Evolutionary conservation across 306 rosid genomes (phyloP).

Genomic region (Quercus wislizeni): DNA sequence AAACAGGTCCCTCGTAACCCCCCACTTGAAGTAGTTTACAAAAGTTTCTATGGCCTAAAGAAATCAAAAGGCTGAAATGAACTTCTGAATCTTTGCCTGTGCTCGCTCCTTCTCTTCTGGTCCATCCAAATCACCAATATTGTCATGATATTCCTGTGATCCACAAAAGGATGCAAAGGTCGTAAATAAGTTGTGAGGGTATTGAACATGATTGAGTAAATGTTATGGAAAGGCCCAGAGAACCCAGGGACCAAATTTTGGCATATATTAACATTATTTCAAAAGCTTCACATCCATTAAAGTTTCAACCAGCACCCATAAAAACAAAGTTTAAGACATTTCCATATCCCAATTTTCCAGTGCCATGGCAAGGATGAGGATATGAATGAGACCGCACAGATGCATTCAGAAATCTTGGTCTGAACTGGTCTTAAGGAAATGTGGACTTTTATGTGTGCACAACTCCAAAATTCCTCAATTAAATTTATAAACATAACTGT

Average conservation of each 20-base stretch:
- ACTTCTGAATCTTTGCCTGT: constrained; percentile 76
- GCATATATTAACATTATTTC: background rate
- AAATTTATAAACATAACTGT: background rate
- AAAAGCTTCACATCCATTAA: background rate
- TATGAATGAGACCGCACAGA: background rate
- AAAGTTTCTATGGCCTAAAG: background rate
- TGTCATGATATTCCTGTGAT: constrained; percentile 82
- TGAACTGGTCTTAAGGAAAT: background rate
- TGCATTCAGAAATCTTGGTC: background rate
- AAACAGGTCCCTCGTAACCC: background rate
- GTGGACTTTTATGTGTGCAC: background rate
- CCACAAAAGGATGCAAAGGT: background rate
- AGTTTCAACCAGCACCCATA: background rate
- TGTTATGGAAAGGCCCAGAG: background rate
- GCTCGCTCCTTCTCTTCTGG: constrained; percentile 89
- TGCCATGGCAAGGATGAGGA: background rate
- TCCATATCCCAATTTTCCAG: background rate
- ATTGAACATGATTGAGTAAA: background rate
- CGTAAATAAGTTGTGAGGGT: background rate
- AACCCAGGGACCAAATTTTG: background rate
- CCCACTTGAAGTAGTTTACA: too few species aligned
- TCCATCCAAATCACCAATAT: constrained; percentile 91
- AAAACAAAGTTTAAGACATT: background rate
- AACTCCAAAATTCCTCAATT: background rate
- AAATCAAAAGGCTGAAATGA: constrained; percentile 62